These are phyloP conservation scores for Coriaria nepalensis DNA, from an alignment of 306 rosid genomes.

Conservation along the genomic window DNA sequence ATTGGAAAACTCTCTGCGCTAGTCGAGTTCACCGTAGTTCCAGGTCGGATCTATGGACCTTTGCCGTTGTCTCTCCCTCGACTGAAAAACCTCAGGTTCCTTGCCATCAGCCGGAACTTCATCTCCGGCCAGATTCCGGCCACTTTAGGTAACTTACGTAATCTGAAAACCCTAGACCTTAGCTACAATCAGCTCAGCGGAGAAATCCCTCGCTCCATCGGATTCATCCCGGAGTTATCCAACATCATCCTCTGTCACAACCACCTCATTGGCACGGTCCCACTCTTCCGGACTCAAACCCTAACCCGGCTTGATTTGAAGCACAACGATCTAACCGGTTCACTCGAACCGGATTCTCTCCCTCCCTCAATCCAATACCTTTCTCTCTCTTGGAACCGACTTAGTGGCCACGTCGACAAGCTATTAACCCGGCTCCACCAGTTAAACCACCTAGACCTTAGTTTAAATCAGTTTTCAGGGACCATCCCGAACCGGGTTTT, in stretches of 20 bases:
- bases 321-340: constrained; percentile 70
- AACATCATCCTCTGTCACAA: constrained; percentile 80
- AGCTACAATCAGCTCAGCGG: constrained; percentile 80
- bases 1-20: constrained; percentile 67
- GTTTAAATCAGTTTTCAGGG: constrained; percentile 69
- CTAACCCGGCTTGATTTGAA: constrained; percentile 71
- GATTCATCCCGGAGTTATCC: constrained; percentile 46
- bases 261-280: constrained; percentile 53
- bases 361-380: constrained; percentile 77
- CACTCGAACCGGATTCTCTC: constrained; percentile 36
- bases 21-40: constrained; percentile 73
- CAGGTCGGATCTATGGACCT: constrained; percentile 63
- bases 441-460: constrained; percentile 68
- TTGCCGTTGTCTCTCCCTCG: constrained; percentile 44
- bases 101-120: constrained; percentile 78
- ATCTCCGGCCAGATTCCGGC: constrained; percentile 69
- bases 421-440: constrained; percentile 44
- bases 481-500: constrained; percentile 55
- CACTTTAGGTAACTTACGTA: constrained; percentile 36
- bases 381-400: constrained; percentile 64
- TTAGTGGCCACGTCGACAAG: constrained; percentile 51
- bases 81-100: constrained; percentile 54
- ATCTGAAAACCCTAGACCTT: constrained; percentile 62
- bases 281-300: constrained; percentile 39
- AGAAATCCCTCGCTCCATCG: constrained; percentile 47